Evolutionary conservation across 78 protist genomes (phyloP).

Genomic region (Chrysochromulina parva): DNA sequence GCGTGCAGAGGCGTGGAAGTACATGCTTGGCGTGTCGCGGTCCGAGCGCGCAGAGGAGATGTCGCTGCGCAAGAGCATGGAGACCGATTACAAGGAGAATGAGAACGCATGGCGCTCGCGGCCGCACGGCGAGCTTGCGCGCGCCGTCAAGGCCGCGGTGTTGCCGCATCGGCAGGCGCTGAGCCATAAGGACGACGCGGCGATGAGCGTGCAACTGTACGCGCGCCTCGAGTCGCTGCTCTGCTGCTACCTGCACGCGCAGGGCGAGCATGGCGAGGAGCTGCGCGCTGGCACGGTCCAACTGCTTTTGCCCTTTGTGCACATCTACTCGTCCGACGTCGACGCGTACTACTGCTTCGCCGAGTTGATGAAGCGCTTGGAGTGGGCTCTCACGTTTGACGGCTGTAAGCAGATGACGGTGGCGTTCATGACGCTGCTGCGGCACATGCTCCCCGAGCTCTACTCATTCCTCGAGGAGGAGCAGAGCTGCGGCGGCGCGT

Average conservation of each 20-base stretch:
- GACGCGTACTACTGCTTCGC: neutral
- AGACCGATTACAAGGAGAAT: neutral
- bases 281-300: neutral
- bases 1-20: conserved; percentile 31
- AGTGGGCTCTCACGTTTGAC: neutral
- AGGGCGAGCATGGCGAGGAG: neutral
- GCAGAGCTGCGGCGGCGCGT: neutral
- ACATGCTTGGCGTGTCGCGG: conserved; percentile 24
- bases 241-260: neutral
- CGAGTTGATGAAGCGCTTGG: neutral
- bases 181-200: neutral
- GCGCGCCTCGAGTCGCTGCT: neutral
- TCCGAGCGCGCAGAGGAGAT: conserved; percentile 16
- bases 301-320: neutral
- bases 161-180: neutral
- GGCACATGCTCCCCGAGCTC: conserved; percentile 49
- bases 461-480: conserved; percentile 47
- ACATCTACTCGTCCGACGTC: neutral
- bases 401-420: neutral
- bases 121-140: neutral
- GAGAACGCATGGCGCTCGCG: neutral
- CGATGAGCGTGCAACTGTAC: neutral
- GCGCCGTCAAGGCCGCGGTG: neutral
- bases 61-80: neutral
- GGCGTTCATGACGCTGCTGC: conserved; percentile 18